Base-by-base conservation (phyloP, 2,329 filamentous ascomycete genomes). In the Aureobasidium melanogenum region DNA sequence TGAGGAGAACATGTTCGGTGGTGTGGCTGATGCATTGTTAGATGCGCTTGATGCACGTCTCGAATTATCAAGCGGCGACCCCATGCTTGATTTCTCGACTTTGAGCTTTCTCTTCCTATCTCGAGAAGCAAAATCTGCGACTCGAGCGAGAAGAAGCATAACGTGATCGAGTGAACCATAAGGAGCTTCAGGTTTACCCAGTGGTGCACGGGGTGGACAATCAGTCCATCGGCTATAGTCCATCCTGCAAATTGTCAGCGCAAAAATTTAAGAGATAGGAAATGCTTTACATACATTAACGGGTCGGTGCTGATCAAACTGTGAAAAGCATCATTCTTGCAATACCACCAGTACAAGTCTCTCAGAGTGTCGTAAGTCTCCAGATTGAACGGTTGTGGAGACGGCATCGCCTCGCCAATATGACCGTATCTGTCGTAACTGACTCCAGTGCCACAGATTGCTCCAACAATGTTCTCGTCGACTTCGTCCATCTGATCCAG, bases 331-430 rank as follows among this genome's bases (percentile, higher is more conserved):
- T 97, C 94, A 79, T 97, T 94, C 73, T 96, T 96, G 68, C 84
- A 87, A 71, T 92, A 97, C 89, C 91, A 97, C 92, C 93, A 99
- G 70, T 88, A 95, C 5, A 97, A 76, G 74, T 97, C 94, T 65
- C 88, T 85, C 41, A 94, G 80, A 17, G 88, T 87, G 68, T 94
- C 88, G 69, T 89, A 96, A 43, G 83, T 86, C 64, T 90, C 86
- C 51, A 96, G 81, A 63, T 97, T 92, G 17, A 75, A 52, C 65
- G 67, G 65, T 36, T 64, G 63, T 52, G 69, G 63, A 66, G 76
- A 58, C 64, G 65, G 38, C 56, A 62, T 54, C 22, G 38, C 47
- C 19, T 32, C 60, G 28, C 65, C 64, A 58, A 85, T 72, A 48
- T 77, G 76, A 0, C 82, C 83, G 66, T 80, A 80, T 43, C 82